phyloP scores from a whole-genome alignment of 306 rosid genomes.

The Echinosophora koreensis region DNA sequence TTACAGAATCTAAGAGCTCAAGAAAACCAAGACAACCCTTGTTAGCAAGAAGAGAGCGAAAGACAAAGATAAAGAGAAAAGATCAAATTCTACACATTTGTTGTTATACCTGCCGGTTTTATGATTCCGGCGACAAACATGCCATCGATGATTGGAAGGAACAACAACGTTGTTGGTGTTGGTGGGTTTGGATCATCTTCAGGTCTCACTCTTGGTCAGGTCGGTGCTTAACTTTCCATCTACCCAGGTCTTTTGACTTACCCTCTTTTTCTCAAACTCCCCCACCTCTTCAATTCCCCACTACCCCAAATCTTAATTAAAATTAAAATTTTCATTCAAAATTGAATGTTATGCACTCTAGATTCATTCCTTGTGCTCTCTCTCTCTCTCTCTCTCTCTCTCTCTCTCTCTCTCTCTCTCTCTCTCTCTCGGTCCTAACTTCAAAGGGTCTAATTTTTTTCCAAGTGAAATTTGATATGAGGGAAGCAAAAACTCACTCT shows the following conservation, averaged over 20 bases:
- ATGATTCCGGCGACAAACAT: slow-evolving; percentile 70
- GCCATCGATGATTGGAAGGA: slow-evolving; percentile 60
- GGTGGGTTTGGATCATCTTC: slow-evolving; percentile 74
- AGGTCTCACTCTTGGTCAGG: slow-evolving; percentile 76
- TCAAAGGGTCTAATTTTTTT: slow-evolving; percentile 16
- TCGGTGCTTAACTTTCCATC: slow-evolving; percentile 50
- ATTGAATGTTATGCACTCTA: neutral
- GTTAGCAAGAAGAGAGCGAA: neutral
- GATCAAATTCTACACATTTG: neutral
- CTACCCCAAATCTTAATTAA: neutral
- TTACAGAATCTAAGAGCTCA: slow-evolving; percentile 24
- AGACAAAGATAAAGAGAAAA: too few species aligned
- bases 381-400: too few species aligned
- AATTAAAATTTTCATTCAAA: neutral
- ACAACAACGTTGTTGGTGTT: slow-evolving; percentile 67
- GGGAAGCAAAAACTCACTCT: slow-evolving; percentile 20
- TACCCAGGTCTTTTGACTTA: slow-evolving; percentile 9
- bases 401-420: too few species aligned
- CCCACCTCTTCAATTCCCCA: slow-evolving; percentile 12
- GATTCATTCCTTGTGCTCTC: neutral
- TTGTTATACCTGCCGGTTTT: slow-evolving; percentile 57
- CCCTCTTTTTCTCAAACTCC: neutral
- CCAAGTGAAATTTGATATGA: slow-evolving; percentile 11
- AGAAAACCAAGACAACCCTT: neutral
- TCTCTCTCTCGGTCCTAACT: neutral